These are phyloP conservation scores for Candida lessepsii DNA, from an alignment of 805 yeast genomes.

Conservation along the genomic window DNA sequence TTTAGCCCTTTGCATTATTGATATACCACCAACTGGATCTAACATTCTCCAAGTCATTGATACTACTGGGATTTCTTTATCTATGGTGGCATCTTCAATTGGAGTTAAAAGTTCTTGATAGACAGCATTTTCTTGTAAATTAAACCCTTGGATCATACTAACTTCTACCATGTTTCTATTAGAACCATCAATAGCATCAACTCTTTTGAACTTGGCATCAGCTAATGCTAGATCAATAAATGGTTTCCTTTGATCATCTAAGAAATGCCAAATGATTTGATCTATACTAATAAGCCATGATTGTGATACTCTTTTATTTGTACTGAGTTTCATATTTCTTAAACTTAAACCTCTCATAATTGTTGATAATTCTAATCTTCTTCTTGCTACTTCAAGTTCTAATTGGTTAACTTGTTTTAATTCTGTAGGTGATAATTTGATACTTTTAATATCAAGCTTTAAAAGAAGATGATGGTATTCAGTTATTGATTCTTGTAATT, in stretches of 20 bases:
- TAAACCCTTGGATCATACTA: slow-evolving; percentile 65
- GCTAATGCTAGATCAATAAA: slow-evolving; percentile 70
- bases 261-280: slow-evolving; percentile 67
- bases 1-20: slow-evolving; percentile 67
- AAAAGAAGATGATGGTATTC: slow-evolving; percentile 35
- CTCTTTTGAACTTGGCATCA: slow-evolving; percentile 56
- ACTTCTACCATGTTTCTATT: slow-evolving; percentile 61
- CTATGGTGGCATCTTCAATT: slow-evolving; percentile 12
- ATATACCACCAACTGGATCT: slow-evolving; percentile 86
- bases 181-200: slow-evolving; percentile 65
- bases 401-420: slow-evolving; percentile 20
- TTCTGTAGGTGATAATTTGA: slow-evolving; percentile 20
- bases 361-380: slow-evolving; percentile 32
- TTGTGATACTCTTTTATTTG: slow-evolving; percentile 21
- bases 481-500: slow-evolving; percentile 32
- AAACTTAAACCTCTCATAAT: slow-evolving; percentile 32
- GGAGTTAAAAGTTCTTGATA: slow-evolving; percentile 75
- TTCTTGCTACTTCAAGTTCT: slow-evolving; percentile 33
- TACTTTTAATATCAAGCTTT: slow-evolving; percentile 36
- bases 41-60: slow-evolving; percentile 68
- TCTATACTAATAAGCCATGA: slow-evolving; percentile 47
- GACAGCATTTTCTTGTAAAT: slow-evolving; percentile 52
- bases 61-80: slow-evolving; percentile 23
- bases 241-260: slow-evolving; percentile 58
- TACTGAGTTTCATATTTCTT: slow-evolving; percentile 19